These are phyloP conservation scores for Papiliotrema flavescens DNA, from an alignment of 1,284 basidiomycete species.

Conservation along the genomic window DNA sequence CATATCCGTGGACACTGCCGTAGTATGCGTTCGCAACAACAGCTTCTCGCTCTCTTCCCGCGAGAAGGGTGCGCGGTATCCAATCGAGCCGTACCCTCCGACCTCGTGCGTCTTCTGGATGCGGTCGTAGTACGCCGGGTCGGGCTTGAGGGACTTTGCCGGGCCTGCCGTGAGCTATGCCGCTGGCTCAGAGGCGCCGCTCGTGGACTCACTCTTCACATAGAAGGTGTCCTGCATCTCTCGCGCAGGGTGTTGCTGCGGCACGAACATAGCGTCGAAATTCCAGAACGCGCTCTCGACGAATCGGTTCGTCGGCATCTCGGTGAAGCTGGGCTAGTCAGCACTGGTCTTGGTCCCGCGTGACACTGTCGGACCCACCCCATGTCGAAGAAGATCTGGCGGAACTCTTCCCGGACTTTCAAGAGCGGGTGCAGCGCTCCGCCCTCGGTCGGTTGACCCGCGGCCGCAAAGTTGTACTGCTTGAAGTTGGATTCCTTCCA, in stretches of 20 bases:
- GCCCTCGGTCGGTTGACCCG: slow-evolving; percentile 79
- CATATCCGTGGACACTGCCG: slow-evolving; percentile 91
- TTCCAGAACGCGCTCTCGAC: slow-evolving; percentile 99
- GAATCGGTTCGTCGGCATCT: slow-evolving; percentile 98
- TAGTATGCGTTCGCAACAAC: slow-evolving; percentile 94
- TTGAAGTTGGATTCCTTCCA: slow-evolving; percentile 94
- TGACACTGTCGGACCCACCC: slow-evolving; percentile 61
- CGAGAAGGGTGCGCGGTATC: slow-evolving; percentile 96
- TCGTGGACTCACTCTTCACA: slow-evolving; percentile 67
- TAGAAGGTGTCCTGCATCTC: slow-evolving; percentile 99
- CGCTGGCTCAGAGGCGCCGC: background rate
- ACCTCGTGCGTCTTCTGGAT: slow-evolving; percentile 84
- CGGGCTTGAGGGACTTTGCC: slow-evolving; percentile 68
- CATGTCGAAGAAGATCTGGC: slow-evolving; percentile 99
- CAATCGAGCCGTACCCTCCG: slow-evolving; percentile 91
- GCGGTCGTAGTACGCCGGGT: slow-evolving; percentile 81
- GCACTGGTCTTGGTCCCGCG: background rate
- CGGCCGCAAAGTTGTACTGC: slow-evolving; percentile 98
- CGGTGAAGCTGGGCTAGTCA: slow-evolving; percentile 70
- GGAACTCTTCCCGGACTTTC: slow-evolving; percentile 97
- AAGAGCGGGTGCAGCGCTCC: slow-evolving; percentile 94
- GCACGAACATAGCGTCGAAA: slow-evolving; percentile 97
- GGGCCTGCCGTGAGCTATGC: slow-evolving; percentile 63
- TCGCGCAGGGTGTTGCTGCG: slow-evolving; percentile 97
- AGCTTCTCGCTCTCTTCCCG: slow-evolving; percentile 87